Conservation (phyloP, 345 rosid species). For the Erucastrum elatum region DNA sequence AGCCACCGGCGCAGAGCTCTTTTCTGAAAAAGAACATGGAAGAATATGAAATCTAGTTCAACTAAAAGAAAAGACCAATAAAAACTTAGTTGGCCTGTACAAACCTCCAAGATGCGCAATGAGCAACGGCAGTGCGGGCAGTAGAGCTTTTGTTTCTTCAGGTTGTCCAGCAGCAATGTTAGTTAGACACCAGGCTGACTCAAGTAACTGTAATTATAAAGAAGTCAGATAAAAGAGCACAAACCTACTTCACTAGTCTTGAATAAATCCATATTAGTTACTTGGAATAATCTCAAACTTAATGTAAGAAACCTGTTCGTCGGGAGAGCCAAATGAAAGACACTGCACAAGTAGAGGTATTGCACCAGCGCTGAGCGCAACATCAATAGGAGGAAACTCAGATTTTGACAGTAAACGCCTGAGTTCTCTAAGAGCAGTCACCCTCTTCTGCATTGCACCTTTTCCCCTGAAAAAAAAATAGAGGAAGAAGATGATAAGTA, state of each 20-base stretch:
- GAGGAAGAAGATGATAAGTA: too few species aligned
- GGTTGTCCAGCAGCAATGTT: constrained; percentile 96
- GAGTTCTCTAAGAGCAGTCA: constrained; percentile 77
- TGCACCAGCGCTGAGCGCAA: constrained; percentile 81
- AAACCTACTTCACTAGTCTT: not conserved
- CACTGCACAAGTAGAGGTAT: constrained; percentile 81
- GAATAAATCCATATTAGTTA: not conserved
- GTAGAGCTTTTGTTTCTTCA: constrained; percentile 85
- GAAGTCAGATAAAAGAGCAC: not conserved
- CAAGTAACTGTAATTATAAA: constrained; percentile 73
- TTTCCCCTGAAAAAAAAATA: constrained; percentile 58
- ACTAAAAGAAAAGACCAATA: not conserved
- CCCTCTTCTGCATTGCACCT: constrained; percentile 82
- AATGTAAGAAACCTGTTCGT: constrained; percentile 71
- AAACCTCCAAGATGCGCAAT: constrained; percentile 95
- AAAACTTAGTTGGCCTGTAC: constrained; percentile 19
- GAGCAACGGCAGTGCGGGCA: constrained; percentile 87
- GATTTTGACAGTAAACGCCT: constrained; percentile 83
- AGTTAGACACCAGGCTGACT: constrained; percentile 98
- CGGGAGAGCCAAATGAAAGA: constrained; percentile 88
- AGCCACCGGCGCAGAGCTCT: constrained; percentile 82
- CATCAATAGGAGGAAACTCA: constrained; percentile 82
- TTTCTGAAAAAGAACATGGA: constrained; percentile 48
- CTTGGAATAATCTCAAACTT: not conserved
- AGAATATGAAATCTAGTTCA: too few species aligned